phyloP scores from a whole-genome alignment of 805 yeast species.

The Zygotorulaspora chibaensis region DNA sequence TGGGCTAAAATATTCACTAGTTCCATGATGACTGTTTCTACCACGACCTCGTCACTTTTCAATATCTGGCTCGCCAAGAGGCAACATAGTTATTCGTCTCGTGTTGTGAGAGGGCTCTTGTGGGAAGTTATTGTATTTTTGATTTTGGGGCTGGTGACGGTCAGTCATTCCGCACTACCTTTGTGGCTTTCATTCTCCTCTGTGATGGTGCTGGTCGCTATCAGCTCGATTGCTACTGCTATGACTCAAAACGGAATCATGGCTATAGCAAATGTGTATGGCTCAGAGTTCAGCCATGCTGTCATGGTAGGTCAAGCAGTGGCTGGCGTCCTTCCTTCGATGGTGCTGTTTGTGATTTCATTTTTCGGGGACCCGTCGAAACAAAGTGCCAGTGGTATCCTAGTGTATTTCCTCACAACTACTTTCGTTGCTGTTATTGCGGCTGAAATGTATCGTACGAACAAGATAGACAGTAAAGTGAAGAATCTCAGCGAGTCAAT shows the following conservation, averaged over 20 bases:
- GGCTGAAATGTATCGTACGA: constrained; percentile 23
- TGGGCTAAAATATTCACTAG: constrained; percentile 63
- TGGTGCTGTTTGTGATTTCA: constrained; percentile 49
- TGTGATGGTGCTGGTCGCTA: constrained; percentile 58
- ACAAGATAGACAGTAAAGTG: constrained; percentile 21
- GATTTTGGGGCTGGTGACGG: constrained; percentile 42
- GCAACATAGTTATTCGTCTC: constrained; percentile 50
- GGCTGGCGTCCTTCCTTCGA: constrained; percentile 88
- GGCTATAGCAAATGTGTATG: constrained; percentile 77
- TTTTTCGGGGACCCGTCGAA: constrained; percentile 39
- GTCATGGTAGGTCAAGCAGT: constrained; percentile 93
- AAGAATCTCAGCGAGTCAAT: constrained; percentile 1
- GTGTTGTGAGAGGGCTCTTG: constrained; percentile 59
- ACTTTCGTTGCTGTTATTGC: constrained; percentile 26
- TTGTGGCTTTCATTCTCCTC: constrained; percentile 38
- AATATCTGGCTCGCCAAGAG: constrained; percentile 60
- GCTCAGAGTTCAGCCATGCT: constrained; percentile 77
- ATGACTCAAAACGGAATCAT: constrained; percentile 84
- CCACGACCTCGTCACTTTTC: constrained; percentile 57
- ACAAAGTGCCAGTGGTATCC: constrained; percentile 23
- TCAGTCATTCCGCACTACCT: constrained; percentile 17
- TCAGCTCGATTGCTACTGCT: constrained; percentile 72
- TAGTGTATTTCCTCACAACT: constrained; percentile 38
- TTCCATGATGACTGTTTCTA: constrained; percentile 84
- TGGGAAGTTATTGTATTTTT: constrained; percentile 57